Evolutionary conservation across 2,329 filamentous ascomycete species (phyloP).

Genomic region (Chrysoporthe puriensis): DNA sequence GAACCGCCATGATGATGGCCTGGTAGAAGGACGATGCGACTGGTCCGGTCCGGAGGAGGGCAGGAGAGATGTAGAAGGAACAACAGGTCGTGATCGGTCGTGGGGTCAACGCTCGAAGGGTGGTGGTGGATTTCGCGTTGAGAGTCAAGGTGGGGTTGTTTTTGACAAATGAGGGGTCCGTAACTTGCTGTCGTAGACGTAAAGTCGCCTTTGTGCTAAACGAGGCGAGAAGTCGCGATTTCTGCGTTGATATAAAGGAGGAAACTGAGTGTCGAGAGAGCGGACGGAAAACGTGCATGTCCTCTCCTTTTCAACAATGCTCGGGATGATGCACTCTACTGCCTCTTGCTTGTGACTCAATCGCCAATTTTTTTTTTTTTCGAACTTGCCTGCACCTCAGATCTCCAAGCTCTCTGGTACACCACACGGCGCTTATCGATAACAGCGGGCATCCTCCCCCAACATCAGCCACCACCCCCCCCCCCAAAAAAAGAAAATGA

Average conservation of each 20-base stretch:
- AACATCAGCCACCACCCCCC: no score
- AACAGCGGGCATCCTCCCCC: neutral
- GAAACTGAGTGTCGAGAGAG: constrained; percentile 14
- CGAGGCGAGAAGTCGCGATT: neutral
- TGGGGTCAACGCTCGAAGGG: constrained; percentile 12
- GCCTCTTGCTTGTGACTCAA: constrained; percentile 24
- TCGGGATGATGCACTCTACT: constrained; percentile 11
- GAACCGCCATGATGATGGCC: constrained; percentile 24
- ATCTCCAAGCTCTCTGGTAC: neutral
- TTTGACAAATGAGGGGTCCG: constrained; percentile 24
- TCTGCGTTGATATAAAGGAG: neutral
- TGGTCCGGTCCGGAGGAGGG: neutral
- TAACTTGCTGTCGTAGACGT: constrained; percentile 10
- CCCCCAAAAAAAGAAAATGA: no score
- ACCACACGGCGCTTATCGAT: constrained; percentile 14
- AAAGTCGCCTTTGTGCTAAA: constrained; percentile 4
- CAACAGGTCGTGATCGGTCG: neutral
- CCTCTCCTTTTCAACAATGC: constrained; percentile 14
- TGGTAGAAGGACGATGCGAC: constrained; percentile 23
- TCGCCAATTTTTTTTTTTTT: constrained; percentile 18
- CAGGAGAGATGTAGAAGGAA: constrained; percentile 8
- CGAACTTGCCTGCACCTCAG: neutral
- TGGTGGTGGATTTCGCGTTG: constrained; percentile 8
- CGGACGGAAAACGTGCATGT: constrained; percentile 25
- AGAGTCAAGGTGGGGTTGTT: constrained; percentile 24